Evolutionary conservation across 768 basidiomycete species (phyloP), one percentile per base, ranked within the genome.

Genomic region (Boletus coccyginus): DNA sequence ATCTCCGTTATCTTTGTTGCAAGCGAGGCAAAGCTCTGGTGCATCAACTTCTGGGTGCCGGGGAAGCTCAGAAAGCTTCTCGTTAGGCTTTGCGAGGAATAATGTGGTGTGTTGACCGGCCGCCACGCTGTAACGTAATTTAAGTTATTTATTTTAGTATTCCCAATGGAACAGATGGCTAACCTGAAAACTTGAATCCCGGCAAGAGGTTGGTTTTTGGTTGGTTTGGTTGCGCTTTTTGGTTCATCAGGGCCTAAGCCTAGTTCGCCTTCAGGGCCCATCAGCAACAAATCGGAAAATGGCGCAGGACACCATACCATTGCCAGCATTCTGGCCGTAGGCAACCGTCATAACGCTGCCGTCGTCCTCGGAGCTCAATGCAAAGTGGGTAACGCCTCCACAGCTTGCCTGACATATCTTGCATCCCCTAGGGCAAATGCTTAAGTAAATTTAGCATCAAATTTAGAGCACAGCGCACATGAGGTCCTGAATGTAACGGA

Each of bases 341-440:
- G 85, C 87, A 31, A 96, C 86, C 5, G 91, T 90, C 87, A 96
- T 92, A 0, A 84, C 74, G n/a, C 75, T 70, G 33, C 76, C 84
- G 40, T 91, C 88, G 16, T 90, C 87, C 47, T 94, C 92, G 3
- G 84, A 79, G 1, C 88, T 82, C 31, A 90, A 75, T 7, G 87
- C 78, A 78, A 91, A 97, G 67, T 96, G 91, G 0, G 94, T 94
- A 16, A 94, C 92, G 17, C 94, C 94, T 33, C 96, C 96, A 42
- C 86, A 88, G 17, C 79, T 75, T 2, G 86, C 86, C 8, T 81
- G 75, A 21, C 74, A 72, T 31, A 91, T 83, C 67, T 92, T 92
- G 76, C 91, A 96, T 4, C 83, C 86, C 86, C 87, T 92, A 61
- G 29, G 14, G 58, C 5, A 40, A 44, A 47, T 12, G 57, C 38